Conservation (phyloP, 345 rosid species). For the Syzygium aromaticum region DNA sequence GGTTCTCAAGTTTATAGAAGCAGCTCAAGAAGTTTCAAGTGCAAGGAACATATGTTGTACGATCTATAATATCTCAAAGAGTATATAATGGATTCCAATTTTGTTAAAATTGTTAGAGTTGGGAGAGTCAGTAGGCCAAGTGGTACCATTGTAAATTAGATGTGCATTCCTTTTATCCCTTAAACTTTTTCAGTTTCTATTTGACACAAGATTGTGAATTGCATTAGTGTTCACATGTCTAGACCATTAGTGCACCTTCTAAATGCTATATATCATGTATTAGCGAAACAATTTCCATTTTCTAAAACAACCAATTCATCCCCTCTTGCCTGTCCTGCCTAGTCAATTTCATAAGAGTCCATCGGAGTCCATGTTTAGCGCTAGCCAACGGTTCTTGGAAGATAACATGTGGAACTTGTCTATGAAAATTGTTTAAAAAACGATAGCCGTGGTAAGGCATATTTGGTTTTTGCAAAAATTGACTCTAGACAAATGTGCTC, state of each 20-base stretch:
- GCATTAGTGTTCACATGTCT: neutral
- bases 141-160: neutral
- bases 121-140: neutral
- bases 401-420: neutral
- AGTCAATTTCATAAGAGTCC: neutral
- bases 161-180: neutral
- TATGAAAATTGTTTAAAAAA: neutral
- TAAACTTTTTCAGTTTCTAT: fast-evolving
- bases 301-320: neutral
- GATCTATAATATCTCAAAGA: neutral
- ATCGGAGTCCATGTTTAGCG: neutral
- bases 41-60: neutral
- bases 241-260: neutral
- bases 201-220: neutral
- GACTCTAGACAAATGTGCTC: neutral
- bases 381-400: neutral
- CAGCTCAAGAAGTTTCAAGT: neutral
- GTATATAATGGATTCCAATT: neutral
- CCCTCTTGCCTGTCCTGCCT: neutral
- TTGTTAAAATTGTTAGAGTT: neutral
- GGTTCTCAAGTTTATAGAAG: neutral
- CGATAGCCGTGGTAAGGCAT: neutral
- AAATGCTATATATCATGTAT: neutral
- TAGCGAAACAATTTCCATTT: neutral
- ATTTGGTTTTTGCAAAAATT: neutral